These are phyloP conservation scores for Apostasia shenzhenica DNA, from an alignment of 106 monocot genomes.

Conservation along the genomic window DNA sequence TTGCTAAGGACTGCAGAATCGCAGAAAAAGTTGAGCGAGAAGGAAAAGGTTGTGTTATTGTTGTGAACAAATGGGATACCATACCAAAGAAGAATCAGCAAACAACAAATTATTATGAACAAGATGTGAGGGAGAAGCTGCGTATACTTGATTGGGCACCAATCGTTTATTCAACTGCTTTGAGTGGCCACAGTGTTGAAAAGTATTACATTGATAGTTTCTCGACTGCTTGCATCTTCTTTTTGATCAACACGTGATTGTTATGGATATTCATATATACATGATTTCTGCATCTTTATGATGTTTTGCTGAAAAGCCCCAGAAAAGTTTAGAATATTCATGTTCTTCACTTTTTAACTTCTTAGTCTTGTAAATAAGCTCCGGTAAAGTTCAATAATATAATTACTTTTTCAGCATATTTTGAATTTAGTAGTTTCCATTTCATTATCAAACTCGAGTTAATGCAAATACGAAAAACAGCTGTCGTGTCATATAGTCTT, in stretches of 20 bases:
- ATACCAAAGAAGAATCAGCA: slow-evolving; percentile 89
- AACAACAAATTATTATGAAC: slow-evolving; percentile 69
- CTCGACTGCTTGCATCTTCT: neutral
- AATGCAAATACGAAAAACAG: no score
- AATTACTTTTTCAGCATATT: no score
- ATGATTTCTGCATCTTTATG: no score
- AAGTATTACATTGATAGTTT: slow-evolving; percentile 35
- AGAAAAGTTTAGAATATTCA: no score
- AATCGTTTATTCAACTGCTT: slow-evolving; percentile 88
- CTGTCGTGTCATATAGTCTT: no score
- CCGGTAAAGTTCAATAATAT: no score
- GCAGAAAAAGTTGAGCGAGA: slow-evolving; percentile 96
- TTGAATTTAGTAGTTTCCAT: no score
- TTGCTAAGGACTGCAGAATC: slow-evolving; percentile 71
- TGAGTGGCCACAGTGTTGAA: slow-evolving; percentile 66
- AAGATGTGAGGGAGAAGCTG: slow-evolving; percentile 95
- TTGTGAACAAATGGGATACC: slow-evolving; percentile 98
- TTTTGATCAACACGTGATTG: neutral
- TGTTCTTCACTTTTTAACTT: no score
- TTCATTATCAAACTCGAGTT: no score
- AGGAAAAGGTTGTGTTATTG: slow-evolving; percentile 95
- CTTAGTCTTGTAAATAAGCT: no score
- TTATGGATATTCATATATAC: no score
- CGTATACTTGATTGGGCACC: slow-evolving; percentile 85
- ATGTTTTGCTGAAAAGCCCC: no score